Percentiles rank a stretch among this genome's conserved stretches.
These are phyloP conservation scores for Cetraspora pellucida DNA, from an alignment of 192 early-diverging fungal genomes.

Conservation along the genomic window DNA sequence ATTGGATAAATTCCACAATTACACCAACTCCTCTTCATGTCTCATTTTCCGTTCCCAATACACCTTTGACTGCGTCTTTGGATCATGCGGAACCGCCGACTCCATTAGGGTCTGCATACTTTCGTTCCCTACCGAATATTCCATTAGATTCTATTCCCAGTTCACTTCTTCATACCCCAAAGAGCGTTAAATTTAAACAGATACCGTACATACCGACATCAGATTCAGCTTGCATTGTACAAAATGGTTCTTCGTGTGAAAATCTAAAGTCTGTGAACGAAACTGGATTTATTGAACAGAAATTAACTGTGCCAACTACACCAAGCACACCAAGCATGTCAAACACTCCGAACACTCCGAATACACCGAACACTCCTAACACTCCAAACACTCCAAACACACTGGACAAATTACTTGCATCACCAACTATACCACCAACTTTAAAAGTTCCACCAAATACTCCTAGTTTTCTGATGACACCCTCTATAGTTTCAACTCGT, in stretches of 20 bases:
- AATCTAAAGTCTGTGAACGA: neutral
- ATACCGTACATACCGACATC: too few relatives aligned
- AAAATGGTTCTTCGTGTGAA: neutral
- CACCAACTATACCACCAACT: too few relatives aligned
- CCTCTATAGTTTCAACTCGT: too few relatives aligned
- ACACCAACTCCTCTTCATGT: neutral
- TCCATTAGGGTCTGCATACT: constrained; percentile 21
- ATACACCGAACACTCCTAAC: neutral
- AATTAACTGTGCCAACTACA: neutral
- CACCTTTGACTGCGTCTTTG: constrained; percentile 4
- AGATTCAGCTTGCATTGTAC: neutral
- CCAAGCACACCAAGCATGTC: neutral
- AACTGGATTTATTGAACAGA: neutral
- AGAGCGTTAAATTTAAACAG: neutral
- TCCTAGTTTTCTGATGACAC: too few relatives aligned
- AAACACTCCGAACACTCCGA: neutral
- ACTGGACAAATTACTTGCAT: too few relatives aligned
- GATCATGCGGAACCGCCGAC: constrained; percentile 30
- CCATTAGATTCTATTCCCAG: neutral
- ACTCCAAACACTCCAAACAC: neutral
- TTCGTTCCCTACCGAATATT: neutral
- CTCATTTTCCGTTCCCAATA: neutral
- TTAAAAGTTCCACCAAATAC: too few relatives aligned
- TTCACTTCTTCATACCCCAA: neutral
- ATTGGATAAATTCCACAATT: constrained; percentile 2